Evolutionary conservation across 2,329 filamentous ascomycete species (phyloP).

Genomic region (Huntiella decipiens): DNA sequence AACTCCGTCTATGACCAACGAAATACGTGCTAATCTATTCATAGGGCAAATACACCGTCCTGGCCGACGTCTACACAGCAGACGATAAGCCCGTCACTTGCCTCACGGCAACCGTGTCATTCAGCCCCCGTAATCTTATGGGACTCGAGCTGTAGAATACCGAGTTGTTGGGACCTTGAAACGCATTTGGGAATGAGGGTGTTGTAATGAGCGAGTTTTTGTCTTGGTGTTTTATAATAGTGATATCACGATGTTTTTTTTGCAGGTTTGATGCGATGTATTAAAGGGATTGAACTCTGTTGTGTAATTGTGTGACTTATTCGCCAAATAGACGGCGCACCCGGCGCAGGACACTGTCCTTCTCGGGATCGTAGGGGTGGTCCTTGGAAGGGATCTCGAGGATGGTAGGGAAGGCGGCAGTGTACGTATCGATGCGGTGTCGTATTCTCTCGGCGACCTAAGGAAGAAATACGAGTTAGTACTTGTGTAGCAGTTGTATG

Average conservation of each 20-base stretch:
- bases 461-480: background rate
- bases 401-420: constrained; percentile 85
- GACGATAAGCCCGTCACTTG: constrained; percentile 68
- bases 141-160: constrained; percentile 22
- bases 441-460: constrained; percentile 90
- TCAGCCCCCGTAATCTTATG: constrained; percentile 26
- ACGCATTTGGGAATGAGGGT: background rate
- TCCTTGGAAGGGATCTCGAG: constrained; percentile 98
- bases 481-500: background rate
- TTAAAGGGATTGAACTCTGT: background rate
- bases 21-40: background rate
- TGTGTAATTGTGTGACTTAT: constrained; percentile 22
- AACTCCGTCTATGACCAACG: background rate
- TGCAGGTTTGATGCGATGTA: background rate
- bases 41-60: constrained; percentile 76
- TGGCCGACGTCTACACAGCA: constrained; percentile 63
- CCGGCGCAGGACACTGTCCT: constrained; percentile 87
- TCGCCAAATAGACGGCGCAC: constrained; percentile 53
- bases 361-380: constrained; percentile 96
- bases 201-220: background rate
- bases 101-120: constrained; percentile 54
- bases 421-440: constrained; percentile 75
- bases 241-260: background rate
- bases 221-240: background rate
- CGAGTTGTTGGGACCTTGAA: background rate